A percentile compares a stretch with the other conserved stretches of the same genome.
phyloP scores from a whole-genome alignment of 2,329 filamentous ascomycete species.

The Ophiocordyceps camponoti-saundersi region DNA sequence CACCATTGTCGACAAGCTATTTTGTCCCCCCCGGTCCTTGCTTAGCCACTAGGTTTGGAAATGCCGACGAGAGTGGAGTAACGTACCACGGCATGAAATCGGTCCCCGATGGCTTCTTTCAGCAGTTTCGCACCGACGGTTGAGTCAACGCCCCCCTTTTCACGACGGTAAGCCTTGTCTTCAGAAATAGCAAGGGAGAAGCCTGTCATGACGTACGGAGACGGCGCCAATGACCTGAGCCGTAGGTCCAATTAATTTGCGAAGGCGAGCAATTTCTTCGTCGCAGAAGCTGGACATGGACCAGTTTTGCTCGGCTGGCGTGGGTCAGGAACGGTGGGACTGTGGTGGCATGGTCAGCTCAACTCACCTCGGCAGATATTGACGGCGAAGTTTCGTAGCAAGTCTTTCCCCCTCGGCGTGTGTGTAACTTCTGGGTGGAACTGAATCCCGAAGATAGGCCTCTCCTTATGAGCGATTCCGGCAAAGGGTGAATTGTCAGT shows the following conservation, averaged over 20 bases:
- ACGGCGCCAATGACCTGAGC: constrained; percentile 56
- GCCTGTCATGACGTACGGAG: constrained; percentile 14
- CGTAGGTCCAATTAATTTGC: constrained; percentile 61
- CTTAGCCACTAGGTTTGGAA: not conserved
- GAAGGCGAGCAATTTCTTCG: constrained; percentile 65
- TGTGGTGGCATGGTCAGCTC: not conserved
- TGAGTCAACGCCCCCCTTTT: not conserved
- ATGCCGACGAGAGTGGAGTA: not conserved
- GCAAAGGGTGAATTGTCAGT: constrained; percentile 66
- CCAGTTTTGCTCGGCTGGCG: constrained; percentile 56
- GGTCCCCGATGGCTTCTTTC: constrained; percentile 55
- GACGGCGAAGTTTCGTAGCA: constrained; percentile 72
- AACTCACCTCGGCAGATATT: constrained; percentile 48
- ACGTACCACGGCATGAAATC: constrained; percentile 41
- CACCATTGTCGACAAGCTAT: constrained; percentile 56
- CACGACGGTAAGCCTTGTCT: not conserved
- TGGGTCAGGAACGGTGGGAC: not conserved
- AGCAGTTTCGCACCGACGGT: constrained; percentile 15
- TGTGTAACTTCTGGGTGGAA: constrained; percentile 67
- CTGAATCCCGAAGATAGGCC: constrained; percentile 56
- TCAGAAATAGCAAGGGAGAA: not conserved
- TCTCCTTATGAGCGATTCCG: constrained; percentile 54
- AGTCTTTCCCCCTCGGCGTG: constrained; percentile 41
- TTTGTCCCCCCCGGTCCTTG: no score
- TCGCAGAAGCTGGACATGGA: constrained; percentile 71